Percentiles rank a stretch among this genome's conserved stretches.
Conservation (phyloP, 1,284 basidiomycete genomes). For the Papiliotrema nemorosa region DNA sequence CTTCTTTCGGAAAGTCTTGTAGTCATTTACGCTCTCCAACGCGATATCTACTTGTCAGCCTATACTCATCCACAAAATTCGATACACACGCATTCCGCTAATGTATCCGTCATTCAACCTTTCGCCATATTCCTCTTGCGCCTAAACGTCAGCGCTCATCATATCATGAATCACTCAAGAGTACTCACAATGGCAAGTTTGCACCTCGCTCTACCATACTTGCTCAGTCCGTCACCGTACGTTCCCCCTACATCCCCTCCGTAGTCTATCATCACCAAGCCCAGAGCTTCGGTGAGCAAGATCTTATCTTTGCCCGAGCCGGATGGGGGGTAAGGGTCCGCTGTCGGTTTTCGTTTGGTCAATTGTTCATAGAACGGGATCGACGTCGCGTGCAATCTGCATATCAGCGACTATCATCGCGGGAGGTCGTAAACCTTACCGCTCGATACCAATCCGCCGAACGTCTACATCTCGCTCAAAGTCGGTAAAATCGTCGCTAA, state of each 20-base stretch:
- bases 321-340: constrained; percentile 43
- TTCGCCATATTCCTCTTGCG: constrained; percentile 69
- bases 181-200: constrained; percentile 63
- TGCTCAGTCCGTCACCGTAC: constrained; percentile 64
- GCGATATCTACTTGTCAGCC: constrained; percentile 51
- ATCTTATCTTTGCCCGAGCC: constrained; percentile 45
- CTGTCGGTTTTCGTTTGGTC: constrained; percentile 41
- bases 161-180: neutral
- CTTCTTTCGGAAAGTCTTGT: constrained; percentile 52
- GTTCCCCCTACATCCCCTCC: constrained; percentile 73
- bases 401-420: neutral
- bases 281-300: constrained; percentile 69
- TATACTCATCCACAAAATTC: too few species aligned
- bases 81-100: constrained; percentile 53
- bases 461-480: constrained; percentile 68
- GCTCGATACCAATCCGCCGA: constrained; percentile 59
- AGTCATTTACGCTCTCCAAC: constrained; percentile 44
- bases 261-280: constrained; percentile 77
- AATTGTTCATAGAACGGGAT: constrained; percentile 40
- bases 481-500: constrained; percentile 63
- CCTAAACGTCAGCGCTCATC: constrained; percentile 11
- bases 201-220: constrained; percentile 73
- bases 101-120: constrained; percentile 69
- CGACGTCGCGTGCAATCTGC: constrained; percentile 46
- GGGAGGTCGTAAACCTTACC: constrained; percentile 51